Conservation (phyloP, 2,329 filamentous ascomycete species). For the Aspergillus pseudotamarii region DNA sequence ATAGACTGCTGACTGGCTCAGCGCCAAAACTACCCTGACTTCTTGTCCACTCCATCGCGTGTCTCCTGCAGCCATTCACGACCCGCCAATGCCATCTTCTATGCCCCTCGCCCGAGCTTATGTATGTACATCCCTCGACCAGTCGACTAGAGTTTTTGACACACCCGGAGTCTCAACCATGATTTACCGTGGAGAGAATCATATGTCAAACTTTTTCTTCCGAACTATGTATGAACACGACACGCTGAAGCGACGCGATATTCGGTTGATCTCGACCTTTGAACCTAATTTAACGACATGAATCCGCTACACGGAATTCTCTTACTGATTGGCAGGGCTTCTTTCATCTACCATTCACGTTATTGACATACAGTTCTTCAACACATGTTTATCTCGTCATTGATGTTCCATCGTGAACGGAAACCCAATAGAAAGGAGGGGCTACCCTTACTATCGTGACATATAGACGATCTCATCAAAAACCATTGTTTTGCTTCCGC, state of each 20-base stretch:
- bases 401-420: not conserved
- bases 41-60: constrained; percentile 27
- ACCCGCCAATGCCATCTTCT: not conserved
- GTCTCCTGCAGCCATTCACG: constrained; percentile 12
- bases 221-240: constrained; percentile 2
- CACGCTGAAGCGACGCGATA: not conserved
- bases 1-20: constrained; percentile 31
- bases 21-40: constrained; percentile 27
- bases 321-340: not conserved
- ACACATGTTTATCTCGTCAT: not conserved
- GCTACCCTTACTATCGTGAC: not conserved
- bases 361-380: not conserved
- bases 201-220: not conserved
- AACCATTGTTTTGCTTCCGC: not conserved
- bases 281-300: not conserved
- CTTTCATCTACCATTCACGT: not conserved
- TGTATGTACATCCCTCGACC: constrained; percentile 8
- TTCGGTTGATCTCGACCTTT: not conserved
- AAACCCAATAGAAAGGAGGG: not conserved
- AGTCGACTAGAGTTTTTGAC: constrained; percentile 11
- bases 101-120: constrained; percentile 8
- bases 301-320: not conserved
- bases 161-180: constrained; percentile 6
- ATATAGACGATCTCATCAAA: not conserved
- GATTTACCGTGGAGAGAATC: not conserved